These are phyloP conservation scores for Elsinoe perseae DNA, from an alignment of 2,329 filamentous ascomycete species.

Conservation along the genomic window DNA sequence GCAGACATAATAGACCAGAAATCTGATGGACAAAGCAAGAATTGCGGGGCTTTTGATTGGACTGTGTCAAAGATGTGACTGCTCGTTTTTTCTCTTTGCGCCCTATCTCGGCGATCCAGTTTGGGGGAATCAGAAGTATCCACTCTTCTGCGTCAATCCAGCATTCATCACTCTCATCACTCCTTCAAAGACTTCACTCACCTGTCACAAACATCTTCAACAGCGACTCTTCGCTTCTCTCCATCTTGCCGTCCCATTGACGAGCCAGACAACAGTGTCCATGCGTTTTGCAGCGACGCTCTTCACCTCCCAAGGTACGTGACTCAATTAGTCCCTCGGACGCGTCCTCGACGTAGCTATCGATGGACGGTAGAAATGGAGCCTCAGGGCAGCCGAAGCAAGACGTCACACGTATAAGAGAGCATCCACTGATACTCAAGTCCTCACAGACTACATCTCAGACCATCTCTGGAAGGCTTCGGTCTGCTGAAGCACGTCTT, in stretches of 20 bases:
- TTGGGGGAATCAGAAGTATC: not conserved
- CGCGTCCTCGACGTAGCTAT: conserved; percentile 4
- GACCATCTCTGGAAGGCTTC: conserved; percentile 64
- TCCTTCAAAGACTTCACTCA: not conserved
- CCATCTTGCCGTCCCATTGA: conserved; percentile 9
- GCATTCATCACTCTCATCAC: not conserved
- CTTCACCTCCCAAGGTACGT: conserved; percentile 48
- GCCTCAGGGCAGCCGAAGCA: not conserved
- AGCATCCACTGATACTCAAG: conserved; percentile 10
- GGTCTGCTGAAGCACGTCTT: conserved; percentile 45
- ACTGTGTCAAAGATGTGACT: not conserved
- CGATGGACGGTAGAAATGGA: not conserved
- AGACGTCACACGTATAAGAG: not conserved
- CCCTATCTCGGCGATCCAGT: not conserved
- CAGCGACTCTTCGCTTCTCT: not conserved
- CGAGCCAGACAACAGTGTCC: conserved; percentile 19
- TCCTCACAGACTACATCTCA: conserved; percentile 54
- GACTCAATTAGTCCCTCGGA: conserved; percentile 17
- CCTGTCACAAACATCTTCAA: not conserved
- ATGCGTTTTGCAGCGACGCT: conserved; percentile 45
- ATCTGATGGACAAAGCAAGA: not conserved
- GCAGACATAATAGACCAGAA: not conserved
- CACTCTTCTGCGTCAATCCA: conserved; percentile 1
- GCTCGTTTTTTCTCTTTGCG: conserved; percentile 3
- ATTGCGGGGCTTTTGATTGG: conserved; percentile 2